Conservation (phyloP, 768 basidiomycete species). For the Trichaptum fuscoviolaceum region DNA sequence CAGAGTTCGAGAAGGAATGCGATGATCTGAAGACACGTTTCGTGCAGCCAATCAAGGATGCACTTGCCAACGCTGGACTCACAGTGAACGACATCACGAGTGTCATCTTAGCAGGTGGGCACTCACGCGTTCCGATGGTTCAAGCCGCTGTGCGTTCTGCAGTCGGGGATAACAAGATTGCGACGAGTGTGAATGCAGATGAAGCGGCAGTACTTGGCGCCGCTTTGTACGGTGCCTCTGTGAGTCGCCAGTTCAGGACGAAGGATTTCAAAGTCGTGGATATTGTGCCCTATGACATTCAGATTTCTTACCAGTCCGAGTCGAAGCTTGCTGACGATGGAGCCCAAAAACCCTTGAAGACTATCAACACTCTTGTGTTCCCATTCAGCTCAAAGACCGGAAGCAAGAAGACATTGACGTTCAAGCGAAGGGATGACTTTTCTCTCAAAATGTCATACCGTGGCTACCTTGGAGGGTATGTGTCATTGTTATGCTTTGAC, state of each 20-base stretch:
- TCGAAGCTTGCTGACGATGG: conserved; percentile 36
- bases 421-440: conserved; percentile 84
- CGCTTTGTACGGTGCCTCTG: conserved; percentile 83
- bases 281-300: conserved; percentile 65
- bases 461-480: conserved; percentile 54
- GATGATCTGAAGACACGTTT: conserved; percentile 60
- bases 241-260: conserved; percentile 90
- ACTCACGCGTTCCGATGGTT: conserved; percentile 87
- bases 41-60: conserved; percentile 69
- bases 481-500: conserved; percentile 13
- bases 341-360: conserved; percentile 41
- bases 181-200: conserved; percentile 94
- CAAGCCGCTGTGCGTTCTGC: conserved; percentile 72
- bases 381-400: conserved; percentile 70
- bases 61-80: conserved; percentile 60
- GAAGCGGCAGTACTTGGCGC: conserved; percentile 95
- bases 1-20: conserved; percentile 73
- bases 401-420: conserved; percentile 79
- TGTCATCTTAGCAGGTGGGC: conserved; percentile 90
- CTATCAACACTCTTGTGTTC: conserved; percentile 75
- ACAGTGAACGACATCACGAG: conserved; percentile 72
- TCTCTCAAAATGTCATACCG: conserved; percentile 75
- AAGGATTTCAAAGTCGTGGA: conserved; percentile 88
- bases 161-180: conserved; percentile 83
- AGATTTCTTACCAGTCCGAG: conserved; percentile 72